These are phyloP conservation scores for Quercus variabilis DNA, from an alignment of 306 rosid species.

Conservation along the genomic window DNA sequence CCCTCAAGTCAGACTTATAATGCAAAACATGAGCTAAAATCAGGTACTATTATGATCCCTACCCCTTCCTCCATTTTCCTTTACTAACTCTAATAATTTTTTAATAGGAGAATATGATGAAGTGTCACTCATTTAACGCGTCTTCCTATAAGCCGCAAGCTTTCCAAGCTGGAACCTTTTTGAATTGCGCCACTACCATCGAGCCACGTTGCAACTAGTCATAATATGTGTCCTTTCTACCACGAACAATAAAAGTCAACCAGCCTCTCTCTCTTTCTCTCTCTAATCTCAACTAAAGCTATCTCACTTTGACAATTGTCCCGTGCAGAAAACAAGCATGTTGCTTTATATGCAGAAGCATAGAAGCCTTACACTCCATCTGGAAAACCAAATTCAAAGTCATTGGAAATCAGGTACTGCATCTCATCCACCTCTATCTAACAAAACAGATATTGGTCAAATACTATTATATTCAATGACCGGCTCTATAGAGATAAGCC, in stretches of 20 bases:
- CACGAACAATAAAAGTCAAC: conserved; percentile 44
- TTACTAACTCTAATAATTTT: background rate
- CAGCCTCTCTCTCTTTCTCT: background rate
- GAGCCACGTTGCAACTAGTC: conserved; percentile 23
- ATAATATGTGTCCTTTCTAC: conserved; percentile 36
- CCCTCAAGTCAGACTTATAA: no score
- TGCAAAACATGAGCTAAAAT: no score
- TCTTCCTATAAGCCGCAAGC: conserved; percentile 21
- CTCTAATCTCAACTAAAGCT: conserved; percentile 10
- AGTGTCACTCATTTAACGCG: conserved; percentile 33
- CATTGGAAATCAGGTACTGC: conserved; percentile 57
- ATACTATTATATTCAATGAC: conserved; percentile 13
- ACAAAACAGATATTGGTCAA: conserved; percentile 40
- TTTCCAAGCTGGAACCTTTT: conserved; percentile 23
- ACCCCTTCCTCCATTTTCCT: background rate
- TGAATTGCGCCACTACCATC: background rate
- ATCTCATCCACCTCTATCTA: conserved; percentile 79
- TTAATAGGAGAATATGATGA: conserved; percentile 9
- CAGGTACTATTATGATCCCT: background rate
- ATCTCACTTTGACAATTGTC: conserved; percentile 40
- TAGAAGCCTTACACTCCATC: conserved; percentile 19
- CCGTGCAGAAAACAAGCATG: conserved; percentile 8
- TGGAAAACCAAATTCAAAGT: conserved; percentile 27
- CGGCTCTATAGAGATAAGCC: background rate
- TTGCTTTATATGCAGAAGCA: conserved; percentile 33